phyloP scores from a whole-genome alignment of 2,329 filamentous ascomycete genomes.

The Talaromyces sp. region DNA sequence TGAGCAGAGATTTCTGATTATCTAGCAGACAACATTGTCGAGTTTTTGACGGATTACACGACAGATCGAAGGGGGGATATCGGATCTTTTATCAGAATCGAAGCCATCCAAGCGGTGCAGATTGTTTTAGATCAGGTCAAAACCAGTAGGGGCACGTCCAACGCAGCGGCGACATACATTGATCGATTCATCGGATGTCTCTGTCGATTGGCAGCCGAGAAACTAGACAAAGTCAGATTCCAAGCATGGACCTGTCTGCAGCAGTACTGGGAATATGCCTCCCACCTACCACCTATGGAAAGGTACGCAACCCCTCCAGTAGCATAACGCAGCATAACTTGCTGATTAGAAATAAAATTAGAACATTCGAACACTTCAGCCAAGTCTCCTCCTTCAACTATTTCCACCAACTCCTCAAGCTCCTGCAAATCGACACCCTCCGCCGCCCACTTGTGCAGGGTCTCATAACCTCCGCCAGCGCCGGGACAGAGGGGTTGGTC shows the following conservation, averaged over 20 bases:
- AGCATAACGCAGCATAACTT: not conserved
- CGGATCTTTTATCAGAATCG: constrained; percentile 78
- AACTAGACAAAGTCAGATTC: constrained; percentile 79
- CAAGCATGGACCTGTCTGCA: constrained; percentile 48
- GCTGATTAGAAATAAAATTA: constrained; percentile 24
- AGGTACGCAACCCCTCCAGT: constrained; percentile 40
- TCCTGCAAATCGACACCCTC: constrained; percentile 39
- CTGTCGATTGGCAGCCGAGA: constrained; percentile 77
- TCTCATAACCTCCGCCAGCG: constrained; percentile 45
- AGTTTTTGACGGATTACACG: constrained; percentile 78
- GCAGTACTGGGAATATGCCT: constrained; percentile 38
- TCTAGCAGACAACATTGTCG: constrained; percentile 33
- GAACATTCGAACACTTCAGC: constrained; percentile 45
- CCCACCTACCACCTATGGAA: constrained; percentile 36
- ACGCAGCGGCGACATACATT: constrained; percentile 21
- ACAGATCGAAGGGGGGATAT: constrained; percentile 86
- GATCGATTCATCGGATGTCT: constrained; percentile 42
- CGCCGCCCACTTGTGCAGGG: constrained; percentile 43
- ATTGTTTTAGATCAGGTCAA: constrained; percentile 11
- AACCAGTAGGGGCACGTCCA: not conserved
- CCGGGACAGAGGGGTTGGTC: constrained; percentile 47
- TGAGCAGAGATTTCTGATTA: constrained; percentile 31
- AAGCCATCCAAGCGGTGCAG: constrained; percentile 68
- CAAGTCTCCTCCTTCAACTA: constrained; percentile 47
- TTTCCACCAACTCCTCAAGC: constrained; percentile 42